Evolutionary conservation across 805 yeast genomes (phyloP).

Genomic region (Candida palmyrensis): DNA sequence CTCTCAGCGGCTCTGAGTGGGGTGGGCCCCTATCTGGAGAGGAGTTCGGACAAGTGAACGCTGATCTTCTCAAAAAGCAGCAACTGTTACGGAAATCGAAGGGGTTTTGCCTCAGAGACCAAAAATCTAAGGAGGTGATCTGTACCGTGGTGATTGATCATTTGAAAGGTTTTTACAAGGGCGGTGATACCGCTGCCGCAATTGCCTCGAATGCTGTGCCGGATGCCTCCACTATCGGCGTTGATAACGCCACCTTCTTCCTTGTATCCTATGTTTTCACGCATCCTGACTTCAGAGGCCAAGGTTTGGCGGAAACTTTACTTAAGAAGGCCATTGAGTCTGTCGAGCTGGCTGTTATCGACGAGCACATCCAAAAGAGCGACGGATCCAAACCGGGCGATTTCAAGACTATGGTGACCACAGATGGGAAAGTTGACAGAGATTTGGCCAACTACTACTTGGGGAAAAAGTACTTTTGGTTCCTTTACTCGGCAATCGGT

Average conservation of each 20-base stretch:
- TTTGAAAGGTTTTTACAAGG: constrained; percentile 24
- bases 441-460: constrained; percentile 28
- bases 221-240: constrained; percentile 27
- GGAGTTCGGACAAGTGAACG: constrained; percentile 18
- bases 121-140: constrained; percentile 15
- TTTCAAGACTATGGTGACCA: constrained; percentile 28
- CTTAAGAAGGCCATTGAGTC: constrained; percentile 22
- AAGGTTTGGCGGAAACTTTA: constrained; percentile 25
- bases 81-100: constrained; percentile 17
- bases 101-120: constrained; percentile 18
- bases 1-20: constrained; percentile 15
- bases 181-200: constrained; percentile 17
- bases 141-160: constrained; percentile 21
- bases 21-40: constrained; percentile 12
- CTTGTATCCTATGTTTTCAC: constrained; percentile 24
- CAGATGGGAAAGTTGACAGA: constrained; percentile 21
- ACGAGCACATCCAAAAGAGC: constrained; percentile 18
- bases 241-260: constrained; percentile 23
- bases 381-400: constrained; percentile 20
- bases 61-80: constrained; percentile 8
- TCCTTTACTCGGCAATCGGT: constrained; percentile 71
- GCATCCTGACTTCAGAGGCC: constrained; percentile 17
- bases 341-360: constrained; percentile 25
- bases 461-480: constrained; percentile 34
- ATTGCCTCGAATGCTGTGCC: constrained; percentile 20